Base-by-base conservation (phyloP, 2,329 filamentous ascomycete species). In the Chalara sp. region DNA sequence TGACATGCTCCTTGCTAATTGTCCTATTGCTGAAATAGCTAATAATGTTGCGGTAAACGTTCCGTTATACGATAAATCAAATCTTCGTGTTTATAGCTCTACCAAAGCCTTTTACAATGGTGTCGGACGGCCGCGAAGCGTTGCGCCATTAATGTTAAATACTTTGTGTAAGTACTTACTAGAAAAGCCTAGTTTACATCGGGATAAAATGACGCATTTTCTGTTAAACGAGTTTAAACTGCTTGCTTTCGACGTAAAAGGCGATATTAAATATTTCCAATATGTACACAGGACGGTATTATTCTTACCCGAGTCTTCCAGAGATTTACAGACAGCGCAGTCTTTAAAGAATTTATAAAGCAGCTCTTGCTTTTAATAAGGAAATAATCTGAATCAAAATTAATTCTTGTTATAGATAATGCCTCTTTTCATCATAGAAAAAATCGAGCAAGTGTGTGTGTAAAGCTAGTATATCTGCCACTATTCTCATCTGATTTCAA, bases 351-450 rank as follows among this genome's bases (percentile, higher is more conserved):
- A 49, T 64, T 64, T 50, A 60, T 67, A 39, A 56, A 63, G 53
- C 58, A 67, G 56, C 53, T 69, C 13, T 58, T 69, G 32, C 60
- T 53, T 21, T 54, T 62, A 44, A 66, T 60, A 52, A 56, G 63
- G 28, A 59, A 50, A 52, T 68, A 53, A 48, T 65, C 61, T 29
- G 59, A 67, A 53, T 58, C 55, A 30, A 65, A 64, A 47, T 69
- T 61, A n/a, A 62, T 69, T 29, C 54, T 68, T 6, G 51, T 68
- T 13, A 67, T 69, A 56, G 65, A 68, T 48, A 67, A 67, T 54
- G 62, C 62, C 12, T 65, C 63, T 11, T 63, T 63, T 46, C 61
- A 69, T 56, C 32, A 62, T 53, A 40, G 56, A 57, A 12, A 53
- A 48, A 35, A 57, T 66, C 6, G 11, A 49, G 47, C 50, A 63